phyloP scores from a whole-genome alignment of 2,329 filamentous ascomycete genomes.

The Diplocarpon mali region DNA sequence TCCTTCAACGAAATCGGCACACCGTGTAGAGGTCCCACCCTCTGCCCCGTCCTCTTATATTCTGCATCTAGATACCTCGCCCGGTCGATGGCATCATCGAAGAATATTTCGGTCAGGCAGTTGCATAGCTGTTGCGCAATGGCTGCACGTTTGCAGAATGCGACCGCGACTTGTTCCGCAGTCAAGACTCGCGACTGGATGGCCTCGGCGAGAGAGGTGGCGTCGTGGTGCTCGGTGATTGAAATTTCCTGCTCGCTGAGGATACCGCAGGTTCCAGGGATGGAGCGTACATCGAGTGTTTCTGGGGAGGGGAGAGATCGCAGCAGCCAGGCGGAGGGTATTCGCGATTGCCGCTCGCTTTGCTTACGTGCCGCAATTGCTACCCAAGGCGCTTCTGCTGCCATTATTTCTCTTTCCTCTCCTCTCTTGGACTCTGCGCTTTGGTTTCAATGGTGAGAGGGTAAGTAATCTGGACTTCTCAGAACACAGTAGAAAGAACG shows the following conservation, averaged over 20 bases:
- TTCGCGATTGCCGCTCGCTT: conserved; percentile 18
- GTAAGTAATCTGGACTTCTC: no score
- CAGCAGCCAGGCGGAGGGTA: conserved; percentile 23
- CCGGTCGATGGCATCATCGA: conserved; percentile 34
- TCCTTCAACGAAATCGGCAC: conserved; percentile 49
- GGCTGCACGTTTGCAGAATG: conserved; percentile 40
- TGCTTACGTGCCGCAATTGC: conserved; percentile 22
- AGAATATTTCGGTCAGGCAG: conserved; percentile 38
- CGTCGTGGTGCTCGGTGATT: conserved; percentile 25
- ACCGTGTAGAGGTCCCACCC: conserved; percentile 50
- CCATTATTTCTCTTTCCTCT: no score
- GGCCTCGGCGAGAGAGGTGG: conserved; percentile 19
- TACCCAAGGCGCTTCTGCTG: conserved; percentile 14
- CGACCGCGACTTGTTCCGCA: conserved; percentile 31
- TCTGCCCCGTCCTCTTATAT: conserved; percentile 29
- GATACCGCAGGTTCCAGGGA: conserved; percentile 19
- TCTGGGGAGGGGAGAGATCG: conserved; percentile 11
- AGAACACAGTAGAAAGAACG: no score
- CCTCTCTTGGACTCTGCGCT: no score
- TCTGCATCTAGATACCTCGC: conserved; percentile 37
- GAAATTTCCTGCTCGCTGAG: conserved; percentile 19
- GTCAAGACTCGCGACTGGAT: conserved; percentile 16
- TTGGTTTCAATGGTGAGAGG: no score
- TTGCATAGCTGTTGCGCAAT: conserved; percentile 38
- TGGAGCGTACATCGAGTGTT: conserved; percentile 17